Evolutionary conservation across 2,329 filamentous ascomycete species (phyloP).

Genomic region (Pseudonectria buxi): DNA sequence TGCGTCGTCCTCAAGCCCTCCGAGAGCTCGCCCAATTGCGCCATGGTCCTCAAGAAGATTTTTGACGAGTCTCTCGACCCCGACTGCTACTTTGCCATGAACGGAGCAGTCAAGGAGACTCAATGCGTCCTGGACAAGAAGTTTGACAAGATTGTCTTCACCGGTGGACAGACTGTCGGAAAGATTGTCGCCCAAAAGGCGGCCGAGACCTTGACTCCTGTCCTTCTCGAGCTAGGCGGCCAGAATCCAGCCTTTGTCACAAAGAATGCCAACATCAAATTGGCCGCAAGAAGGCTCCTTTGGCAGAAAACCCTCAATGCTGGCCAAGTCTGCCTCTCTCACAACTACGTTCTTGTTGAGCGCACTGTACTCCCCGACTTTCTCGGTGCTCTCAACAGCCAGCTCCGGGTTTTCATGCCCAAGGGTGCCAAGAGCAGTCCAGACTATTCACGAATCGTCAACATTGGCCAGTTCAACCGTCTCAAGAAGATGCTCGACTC

Average conservation of each 20-base stretch:
- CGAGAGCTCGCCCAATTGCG: conserved; percentile 69
- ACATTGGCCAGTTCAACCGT: conserved; percentile 69
- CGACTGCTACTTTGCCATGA: conserved; percentile 67
- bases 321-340: conserved; percentile 85
- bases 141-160: conserved; percentile 99
- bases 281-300: conserved; percentile 76
- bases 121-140: conserved; percentile 77
- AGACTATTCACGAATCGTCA: conserved; percentile 77
- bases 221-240: conserved; percentile 84
- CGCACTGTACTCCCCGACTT: conserved; percentile 64
- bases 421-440: conserved; percentile 69
- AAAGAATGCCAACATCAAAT: conserved; percentile 67
- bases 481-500: conserved; percentile 89
- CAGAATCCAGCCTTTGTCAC: conserved; percentile 89
- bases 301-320: conserved; percentile 86
- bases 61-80: conserved; percentile 70
- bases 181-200: conserved; percentile 87
- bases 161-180: conserved; percentile 70
- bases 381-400: conserved; percentile 64
- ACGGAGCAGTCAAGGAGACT: conserved; percentile 75
- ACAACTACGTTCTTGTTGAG: conserved; percentile 88
- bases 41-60: conserved; percentile 73
- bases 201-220: conserved; percentile 79
- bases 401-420: conserved; percentile 74
- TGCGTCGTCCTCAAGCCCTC: conserved; percentile 87